Conservation (phyloP, 805 yeast species). For the Zygotorulaspora danielsina region DNA sequence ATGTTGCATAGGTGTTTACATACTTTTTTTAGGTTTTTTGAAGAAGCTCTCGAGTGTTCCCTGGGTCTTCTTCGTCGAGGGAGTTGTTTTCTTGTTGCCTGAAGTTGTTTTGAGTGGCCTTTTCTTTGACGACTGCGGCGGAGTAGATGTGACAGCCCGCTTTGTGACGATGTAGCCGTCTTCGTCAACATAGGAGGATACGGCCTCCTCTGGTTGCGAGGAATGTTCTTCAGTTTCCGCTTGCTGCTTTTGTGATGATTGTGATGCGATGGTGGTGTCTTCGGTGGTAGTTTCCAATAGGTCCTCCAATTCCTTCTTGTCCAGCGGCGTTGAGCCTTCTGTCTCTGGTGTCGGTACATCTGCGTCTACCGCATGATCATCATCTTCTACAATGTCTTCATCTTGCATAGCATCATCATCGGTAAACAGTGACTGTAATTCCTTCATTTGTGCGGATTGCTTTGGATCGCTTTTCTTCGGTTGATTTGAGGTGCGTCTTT, state of each 20-base stretch:
- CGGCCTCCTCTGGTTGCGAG: conserved; percentile 2
- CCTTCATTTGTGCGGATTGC: conserved; percentile 30
- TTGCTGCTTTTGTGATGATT: conserved; percentile 6
- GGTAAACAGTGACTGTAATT: conserved; percentile 28
- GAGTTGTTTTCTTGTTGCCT: conserved; percentile 10
- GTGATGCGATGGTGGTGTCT: conserved; percentile 27
- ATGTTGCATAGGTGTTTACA: background rate
- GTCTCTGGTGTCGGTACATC: conserved; percentile 5
- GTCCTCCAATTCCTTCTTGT: conserved; percentile 25
- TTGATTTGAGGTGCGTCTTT: conserved; percentile 23
- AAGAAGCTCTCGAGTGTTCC: conserved; percentile 34
- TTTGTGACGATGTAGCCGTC: conserved; percentile 36
- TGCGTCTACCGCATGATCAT: background rate
- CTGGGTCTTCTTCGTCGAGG: conserved; percentile 27
- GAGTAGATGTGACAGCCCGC: conserved; percentile 19
- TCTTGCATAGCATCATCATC: conserved; percentile 29
- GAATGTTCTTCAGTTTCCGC: background rate
- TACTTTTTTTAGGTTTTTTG: conserved; percentile 16
- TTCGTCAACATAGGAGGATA: conserved; percentile 28
- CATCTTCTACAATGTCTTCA: conserved; percentile 7
- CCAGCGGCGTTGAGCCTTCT: conserved; percentile 8
- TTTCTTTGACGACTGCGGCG: conserved; percentile 10
- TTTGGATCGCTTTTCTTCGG: conserved; percentile 23
- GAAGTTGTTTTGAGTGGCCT: conserved; percentile 7
- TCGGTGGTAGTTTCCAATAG: conserved; percentile 34